Evolutionary conservation across 331 rosid species (phyloP).

Genomic region (Malus hybrid): DNA sequence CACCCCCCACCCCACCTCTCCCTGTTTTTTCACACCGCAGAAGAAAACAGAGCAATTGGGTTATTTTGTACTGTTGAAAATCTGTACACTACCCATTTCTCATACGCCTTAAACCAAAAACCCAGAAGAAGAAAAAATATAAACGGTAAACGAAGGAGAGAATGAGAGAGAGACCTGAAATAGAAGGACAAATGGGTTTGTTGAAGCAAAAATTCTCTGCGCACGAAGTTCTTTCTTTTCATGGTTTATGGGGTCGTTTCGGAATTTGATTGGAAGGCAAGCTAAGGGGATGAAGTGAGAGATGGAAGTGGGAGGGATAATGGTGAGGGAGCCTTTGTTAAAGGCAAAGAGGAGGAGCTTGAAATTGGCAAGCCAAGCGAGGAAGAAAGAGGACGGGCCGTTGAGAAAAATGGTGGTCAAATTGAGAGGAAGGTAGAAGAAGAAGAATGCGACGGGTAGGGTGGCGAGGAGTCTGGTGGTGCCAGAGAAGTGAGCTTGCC

Average conservation of each 20-base stretch:
- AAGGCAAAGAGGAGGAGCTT: constrained; percentile 55
- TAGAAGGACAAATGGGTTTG: background rate
- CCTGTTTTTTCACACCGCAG: background rate
- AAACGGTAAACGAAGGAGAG: background rate
- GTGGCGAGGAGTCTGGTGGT: constrained; percentile 19
- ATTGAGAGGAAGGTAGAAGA: constrained; percentile 43
- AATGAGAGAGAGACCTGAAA: background rate
- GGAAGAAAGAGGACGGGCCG: constrained; percentile 37
- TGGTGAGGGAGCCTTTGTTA: constrained; percentile 31
- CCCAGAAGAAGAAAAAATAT: background rate
- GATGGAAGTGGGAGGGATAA: constrained; percentile 27
- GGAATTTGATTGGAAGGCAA: constrained; percentile 45
- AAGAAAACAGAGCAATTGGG: background rate
- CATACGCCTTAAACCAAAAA: background rate
- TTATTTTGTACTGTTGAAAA: background rate
- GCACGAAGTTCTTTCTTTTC: background rate
- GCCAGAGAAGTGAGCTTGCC: constrained; percentile 20
- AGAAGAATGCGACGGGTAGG: constrained; percentile 28
- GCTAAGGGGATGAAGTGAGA: constrained; percentile 33
- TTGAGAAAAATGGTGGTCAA: constrained; percentile 28
- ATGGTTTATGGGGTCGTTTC: background rate
- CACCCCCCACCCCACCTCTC: background rate
- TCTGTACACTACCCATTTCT: background rate
- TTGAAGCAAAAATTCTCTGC: background rate
- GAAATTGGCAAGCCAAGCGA: constrained; percentile 55